Conservation (phyloP, 23 red algal genomes). For the Gracilaria gracilis region DNA sequence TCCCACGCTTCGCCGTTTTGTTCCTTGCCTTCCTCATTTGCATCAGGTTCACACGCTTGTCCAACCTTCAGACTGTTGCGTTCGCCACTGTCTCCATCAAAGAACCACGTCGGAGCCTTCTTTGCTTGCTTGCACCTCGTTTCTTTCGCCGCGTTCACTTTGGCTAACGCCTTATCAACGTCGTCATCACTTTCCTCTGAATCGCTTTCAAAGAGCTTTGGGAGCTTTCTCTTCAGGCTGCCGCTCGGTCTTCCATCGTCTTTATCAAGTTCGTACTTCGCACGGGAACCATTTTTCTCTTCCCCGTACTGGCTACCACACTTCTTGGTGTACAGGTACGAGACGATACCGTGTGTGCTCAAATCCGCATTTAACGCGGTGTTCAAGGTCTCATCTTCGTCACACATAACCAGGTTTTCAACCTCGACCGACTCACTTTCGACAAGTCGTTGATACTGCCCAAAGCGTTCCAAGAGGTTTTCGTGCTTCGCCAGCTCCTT, state of each 20-base stretch:
- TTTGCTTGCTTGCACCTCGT: conserved; percentile 9
- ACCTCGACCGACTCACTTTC: conserved; percentile 41
- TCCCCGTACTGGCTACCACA: conserved; percentile 16
- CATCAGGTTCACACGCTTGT: not conserved
- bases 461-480: conserved; percentile 30
- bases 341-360: conserved; percentile 62
- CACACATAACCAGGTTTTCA: conserved; percentile 51
- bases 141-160: not conserved
- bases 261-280: not conserved
- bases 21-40: conserved; percentile 12
- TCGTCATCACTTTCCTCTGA: conserved; percentile 42
- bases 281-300: not conserved
- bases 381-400: conserved; percentile 54
- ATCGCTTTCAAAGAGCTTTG: conserved; percentile 31
- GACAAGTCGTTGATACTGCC: conserved; percentile 34
- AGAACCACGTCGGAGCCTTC: not conserved
- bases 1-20: conserved; percentile 32
- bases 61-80: not conserved
- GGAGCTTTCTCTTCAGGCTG: conserved; percentile 26
- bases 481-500: not conserved
- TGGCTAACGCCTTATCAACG: conserved; percentile 16
- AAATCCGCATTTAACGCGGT: conserved; percentile 56
- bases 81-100: not conserved
- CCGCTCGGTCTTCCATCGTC: not conserved
- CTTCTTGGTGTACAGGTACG: conserved; percentile 68